Evolutionary conservation across 1,284 basidiomycete genomes (phyloP), one percentile per base, ranked within the genome.

Genomic region (Gymnopus androsaceus): DNA sequence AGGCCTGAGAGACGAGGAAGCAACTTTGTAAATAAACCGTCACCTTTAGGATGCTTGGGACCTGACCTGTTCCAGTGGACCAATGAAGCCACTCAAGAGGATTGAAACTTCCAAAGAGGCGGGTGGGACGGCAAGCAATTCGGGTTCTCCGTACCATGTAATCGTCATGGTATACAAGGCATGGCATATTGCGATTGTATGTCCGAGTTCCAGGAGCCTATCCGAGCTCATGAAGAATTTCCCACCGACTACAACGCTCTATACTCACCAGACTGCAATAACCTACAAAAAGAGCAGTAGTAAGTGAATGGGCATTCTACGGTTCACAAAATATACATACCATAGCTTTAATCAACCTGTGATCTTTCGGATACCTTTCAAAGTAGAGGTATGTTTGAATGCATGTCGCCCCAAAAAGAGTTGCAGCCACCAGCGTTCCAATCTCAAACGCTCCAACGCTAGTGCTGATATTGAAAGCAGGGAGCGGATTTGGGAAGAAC

Each of bases 141-240:
- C 27, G 11, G 45, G 45, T 17, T 30, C 5, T 9, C 11, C 54
- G 19, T 55, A 55, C 15, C 48, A 19, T 37, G 46, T 38, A n/a
- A 55, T 17, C 4, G 46, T 55, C 17, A 49, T 11, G 5, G 54
- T 55, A 23, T 55, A 55, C 12, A 55, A 21, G 15, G 38, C 15
- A 42, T 55, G 54, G 34, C 46, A 55, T 2, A 47, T 15, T 6
- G 37, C 15, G 23, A 55, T 31, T 15, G 46, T 41, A 30, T 55
- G 54, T 4, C 19, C 34, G 7, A 55, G n/a, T n/a, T 55, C 54
- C 17, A 55, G 31, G 14, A 55, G 28, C 54, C 54, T 55, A 11
- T 9, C 4, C 6, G 50, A 8, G 9, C 23, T 11, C 5, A 17
- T 8, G 9, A 11, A 9, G 11, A 6, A 25, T 14, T 7, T 9